These are phyloP conservation scores for Cetraspora pellucida DNA, from an alignment of 192 early-diverging fungal species.

Conservation along the genomic window DNA sequence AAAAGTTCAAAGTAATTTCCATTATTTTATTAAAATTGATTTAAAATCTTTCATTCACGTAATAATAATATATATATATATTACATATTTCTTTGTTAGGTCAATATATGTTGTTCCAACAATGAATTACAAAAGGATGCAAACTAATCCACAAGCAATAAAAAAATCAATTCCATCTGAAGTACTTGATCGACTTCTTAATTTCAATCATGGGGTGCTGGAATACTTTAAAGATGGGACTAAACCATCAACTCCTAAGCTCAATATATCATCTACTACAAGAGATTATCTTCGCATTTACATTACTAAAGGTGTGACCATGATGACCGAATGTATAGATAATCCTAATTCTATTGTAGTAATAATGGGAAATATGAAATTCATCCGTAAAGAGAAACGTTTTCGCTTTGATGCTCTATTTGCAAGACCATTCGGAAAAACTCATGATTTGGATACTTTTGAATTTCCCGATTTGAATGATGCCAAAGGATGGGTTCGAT, in stretches of 20 bases:
- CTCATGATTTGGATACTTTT: slow-evolving; percentile 43
- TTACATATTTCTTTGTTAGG: no score
- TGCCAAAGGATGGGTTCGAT: slow-evolving; percentile 39
- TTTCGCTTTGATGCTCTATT: slow-evolving; percentile 37
- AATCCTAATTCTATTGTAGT: neutral
- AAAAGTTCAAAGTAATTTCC: no score
- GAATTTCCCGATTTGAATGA: slow-evolving; percentile 45
- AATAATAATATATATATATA: no score
- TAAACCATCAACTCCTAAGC: neutral
- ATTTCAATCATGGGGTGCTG: neutral
- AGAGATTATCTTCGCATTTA: slow-evolving; percentile 17
- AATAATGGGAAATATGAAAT: slow-evolving; percentile 14
- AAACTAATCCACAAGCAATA: neutral
- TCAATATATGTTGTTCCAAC: no score
- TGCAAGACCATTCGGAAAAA: slow-evolving; percentile 44
- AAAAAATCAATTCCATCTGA: neutral
- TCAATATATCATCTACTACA: neutral
- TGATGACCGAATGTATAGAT: neutral
- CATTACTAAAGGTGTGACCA: neutral
- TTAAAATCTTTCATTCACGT: no score
- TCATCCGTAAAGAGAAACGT: neutral
- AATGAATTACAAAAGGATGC: no score
- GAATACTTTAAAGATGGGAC: neutral
- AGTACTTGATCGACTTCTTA: neutral
- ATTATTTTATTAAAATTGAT: no score